Evolutionary conservation across 78 protist species (phyloP).

Genomic region (Diacronema lutheri): DNA sequence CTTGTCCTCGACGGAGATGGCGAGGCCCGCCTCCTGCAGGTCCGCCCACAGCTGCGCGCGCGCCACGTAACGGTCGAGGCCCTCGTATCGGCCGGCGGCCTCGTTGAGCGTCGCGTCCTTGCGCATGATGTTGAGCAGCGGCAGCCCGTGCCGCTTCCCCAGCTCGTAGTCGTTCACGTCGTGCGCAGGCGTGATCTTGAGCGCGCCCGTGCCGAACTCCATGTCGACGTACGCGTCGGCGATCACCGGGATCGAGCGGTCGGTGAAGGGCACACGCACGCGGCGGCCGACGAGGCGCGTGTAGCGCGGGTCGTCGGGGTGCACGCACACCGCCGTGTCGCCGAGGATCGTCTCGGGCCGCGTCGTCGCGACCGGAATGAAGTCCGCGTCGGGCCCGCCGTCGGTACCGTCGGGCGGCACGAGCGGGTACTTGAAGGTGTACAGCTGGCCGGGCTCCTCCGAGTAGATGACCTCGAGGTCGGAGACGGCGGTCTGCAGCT

Average conservation of each 20-base stretch:
- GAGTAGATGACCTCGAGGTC: constrained; percentile 84
- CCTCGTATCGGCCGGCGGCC: neutral
- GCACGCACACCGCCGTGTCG: constrained; percentile 98
- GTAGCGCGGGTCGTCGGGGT: constrained; percentile 77
- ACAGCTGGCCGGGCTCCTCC: neutral
- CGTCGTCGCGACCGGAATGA: constrained; percentile 95
- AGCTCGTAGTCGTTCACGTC: constrained; percentile 95
- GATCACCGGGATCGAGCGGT: constrained; percentile 84
- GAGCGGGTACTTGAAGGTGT: neutral
- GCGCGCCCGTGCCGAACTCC: constrained; percentile 69
- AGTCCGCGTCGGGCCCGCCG: constrained; percentile 6
- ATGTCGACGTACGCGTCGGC: constrained; percentile 84
- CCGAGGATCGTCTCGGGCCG: constrained; percentile 99
- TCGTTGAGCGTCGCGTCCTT: constrained; percentile 77
- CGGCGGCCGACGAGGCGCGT: constrained; percentile 76
- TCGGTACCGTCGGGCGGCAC: too few relatives aligned
- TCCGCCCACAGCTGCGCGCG: constrained; percentile 34
- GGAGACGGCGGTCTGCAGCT: constrained; percentile 94
- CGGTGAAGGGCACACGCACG: constrained; percentile 78
- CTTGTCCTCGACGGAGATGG: constrained; percentile 1
- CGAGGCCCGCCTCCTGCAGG: constrained; percentile 17
- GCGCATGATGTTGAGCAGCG: constrained; percentile 67
- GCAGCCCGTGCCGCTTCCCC: constrained; percentile 89
- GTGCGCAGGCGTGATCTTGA: constrained; percentile 95
- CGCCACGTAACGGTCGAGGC: constrained; percentile 28